Percentiles rank a stretch among this genome's conserved stretches.
Conservation (phyloP, 1,284 basidiomycete genomes). For the Vanrija humicola region DNA sequence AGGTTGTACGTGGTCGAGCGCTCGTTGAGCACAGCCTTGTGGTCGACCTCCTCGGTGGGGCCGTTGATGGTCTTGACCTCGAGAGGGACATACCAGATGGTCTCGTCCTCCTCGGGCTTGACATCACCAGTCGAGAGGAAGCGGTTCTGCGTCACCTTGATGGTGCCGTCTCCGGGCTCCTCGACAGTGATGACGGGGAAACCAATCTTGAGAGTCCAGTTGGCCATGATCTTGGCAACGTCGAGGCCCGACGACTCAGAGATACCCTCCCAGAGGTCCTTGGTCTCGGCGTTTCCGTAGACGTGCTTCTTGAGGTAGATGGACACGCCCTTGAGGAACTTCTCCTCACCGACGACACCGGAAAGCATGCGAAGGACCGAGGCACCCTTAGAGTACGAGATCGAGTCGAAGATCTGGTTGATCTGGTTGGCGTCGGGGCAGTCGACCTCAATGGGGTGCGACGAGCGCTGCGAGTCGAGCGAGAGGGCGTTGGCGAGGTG, state of each 20-base stretch:
- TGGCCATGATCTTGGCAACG: constrained; percentile 78
- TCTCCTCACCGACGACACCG: constrained; percentile 81
- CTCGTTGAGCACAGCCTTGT: constrained; percentile 62
- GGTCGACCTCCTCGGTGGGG: constrained; percentile 57
- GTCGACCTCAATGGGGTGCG: constrained; percentile 91
- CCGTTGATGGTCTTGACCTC: constrained; percentile 62
- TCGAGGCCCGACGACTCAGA: constrained; percentile 71
- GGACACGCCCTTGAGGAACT: constrained; percentile 80
- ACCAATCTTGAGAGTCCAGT: constrained; percentile 87
- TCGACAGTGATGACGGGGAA: constrained; percentile 85
- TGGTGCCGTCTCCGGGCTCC: constrained; percentile 63
- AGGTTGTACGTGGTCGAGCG: constrained; percentile 68
- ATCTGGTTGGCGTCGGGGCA: constrained; percentile 83
- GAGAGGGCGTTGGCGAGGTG: constrained; percentile 62
- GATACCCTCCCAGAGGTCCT: constrained; percentile 88
- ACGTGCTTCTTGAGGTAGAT: constrained; percentile 85
- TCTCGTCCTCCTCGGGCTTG: constrained; percentile 79
- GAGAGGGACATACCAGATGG: constrained; percentile 81
- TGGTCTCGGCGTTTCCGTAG: constrained; percentile 79
- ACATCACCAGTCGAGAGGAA: constrained; percentile 83
- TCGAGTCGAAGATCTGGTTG: constrained; percentile 81
- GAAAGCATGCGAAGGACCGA: constrained; percentile 88
- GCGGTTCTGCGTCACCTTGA: constrained; percentile 80
- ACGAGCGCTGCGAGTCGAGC: constrained; percentile 84
- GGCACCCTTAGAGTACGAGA: constrained; percentile 83